Conservation (phyloP, 192 early-diverging fungal genomes). For the Entomortierella chlamydospora region DNA sequence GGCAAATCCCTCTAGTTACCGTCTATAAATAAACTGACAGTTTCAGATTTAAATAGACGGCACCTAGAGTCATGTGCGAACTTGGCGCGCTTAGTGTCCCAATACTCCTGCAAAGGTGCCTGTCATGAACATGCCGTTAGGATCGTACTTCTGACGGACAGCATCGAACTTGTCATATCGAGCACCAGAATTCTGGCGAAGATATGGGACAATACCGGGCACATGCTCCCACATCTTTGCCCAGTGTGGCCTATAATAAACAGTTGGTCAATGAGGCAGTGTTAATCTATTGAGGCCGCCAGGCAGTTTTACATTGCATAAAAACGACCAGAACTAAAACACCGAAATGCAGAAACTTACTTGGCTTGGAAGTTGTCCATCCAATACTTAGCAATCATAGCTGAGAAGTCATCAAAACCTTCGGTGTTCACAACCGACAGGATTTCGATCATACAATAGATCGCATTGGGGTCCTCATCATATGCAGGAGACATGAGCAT, state of each 20-base stretch:
- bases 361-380: constrained; percentile 47
- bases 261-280: too few species aligned
- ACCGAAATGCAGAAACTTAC: neutral
- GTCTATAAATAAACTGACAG: too few species aligned
- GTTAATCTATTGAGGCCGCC: too few species aligned
- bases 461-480: constrained; percentile 44
- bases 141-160: constrained; percentile 54
- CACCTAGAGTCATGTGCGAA: too few species aligned
- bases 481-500: constrained; percentile 33
- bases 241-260: constrained; percentile 48
- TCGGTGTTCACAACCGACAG: constrained; percentile 17
- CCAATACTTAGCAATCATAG: constrained; percentile 34
- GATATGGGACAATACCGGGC: constrained; percentile 48
- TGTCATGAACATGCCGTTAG: constrained; percentile 31
- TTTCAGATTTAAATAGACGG: too few species aligned
- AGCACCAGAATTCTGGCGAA: constrained; percentile 10
- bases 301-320: neutral
- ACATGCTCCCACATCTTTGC: constrained; percentile 55
- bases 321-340: neutral
- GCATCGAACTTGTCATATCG: constrained; percentile 39
- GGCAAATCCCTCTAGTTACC: too few species aligned
- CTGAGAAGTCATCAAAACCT: constrained; percentile 35
- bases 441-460: constrained; percentile 43
- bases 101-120: neutral
- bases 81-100: neutral